Conservation (phyloP, 2,329 filamentous ascomycete genomes). For the Colletotrichum godetiae region DNA sequence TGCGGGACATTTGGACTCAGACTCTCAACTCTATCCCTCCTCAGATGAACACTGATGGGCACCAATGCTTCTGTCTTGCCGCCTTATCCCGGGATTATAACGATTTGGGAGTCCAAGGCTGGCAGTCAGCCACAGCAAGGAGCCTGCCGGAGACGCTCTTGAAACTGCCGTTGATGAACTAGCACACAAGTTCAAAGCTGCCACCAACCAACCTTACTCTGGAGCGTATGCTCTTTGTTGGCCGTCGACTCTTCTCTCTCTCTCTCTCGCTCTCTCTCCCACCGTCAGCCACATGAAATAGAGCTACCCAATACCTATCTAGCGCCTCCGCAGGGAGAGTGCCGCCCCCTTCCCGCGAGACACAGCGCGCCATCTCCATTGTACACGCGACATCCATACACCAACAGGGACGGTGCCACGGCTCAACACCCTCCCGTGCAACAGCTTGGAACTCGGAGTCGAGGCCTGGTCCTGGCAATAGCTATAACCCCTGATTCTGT, state of each 20-base stretch:
- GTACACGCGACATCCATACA: slow-evolving; percentile 3
- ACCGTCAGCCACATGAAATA: not conserved
- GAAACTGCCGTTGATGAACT: slow-evolving; percentile 21
- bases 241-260: not conserved
- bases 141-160: slow-evolving; percentile 30
- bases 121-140: slow-evolving; percentile 12
- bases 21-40: slow-evolving; percentile 13
- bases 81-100: slow-evolving; percentile 8
- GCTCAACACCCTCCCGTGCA: slow-evolving; percentile 29
- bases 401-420: slow-evolving; percentile 21
- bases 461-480: slow-evolving; percentile 16
- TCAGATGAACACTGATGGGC: slow-evolving; percentile 32
- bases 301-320: not conserved
- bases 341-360: not conserved
- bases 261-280: not conserved
- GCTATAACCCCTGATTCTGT: not conserved
- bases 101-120: not conserved
- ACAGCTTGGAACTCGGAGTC: slow-evolving; percentile 21
- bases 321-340: not conserved
- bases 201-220: not conserved
- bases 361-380: not conserved
- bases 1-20: slow-evolving; percentile 24
- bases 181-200: not conserved
- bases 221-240: not conserved
- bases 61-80: not conserved